Evolutionary conservation across 2,329 filamentous ascomycete species (phyloP), one percentile per base, ranked within the genome.

Genomic region (Tympanopsis confertula): DNA sequence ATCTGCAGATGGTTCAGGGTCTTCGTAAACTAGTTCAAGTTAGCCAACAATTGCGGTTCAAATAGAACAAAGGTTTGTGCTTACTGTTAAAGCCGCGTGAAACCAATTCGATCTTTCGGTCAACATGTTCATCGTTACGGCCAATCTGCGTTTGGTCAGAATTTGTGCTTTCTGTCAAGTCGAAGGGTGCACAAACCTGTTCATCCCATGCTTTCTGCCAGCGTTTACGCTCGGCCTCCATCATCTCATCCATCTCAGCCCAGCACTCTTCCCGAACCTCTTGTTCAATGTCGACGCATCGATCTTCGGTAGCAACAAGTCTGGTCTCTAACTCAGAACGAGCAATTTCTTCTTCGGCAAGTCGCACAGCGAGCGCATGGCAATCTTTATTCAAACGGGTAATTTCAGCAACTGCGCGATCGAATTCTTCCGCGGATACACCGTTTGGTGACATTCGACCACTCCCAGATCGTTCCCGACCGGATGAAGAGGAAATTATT

Each of bases 221-320:
- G n/a, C 85, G 69, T 7, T 74, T 70, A 55, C 85, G 74, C 55
- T 95, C 87, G 12, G 79, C 62, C 15, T 78, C 73, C 35, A 95
- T 69, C 10, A 77, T 74, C 41, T 73, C 66, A 51, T 98, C 91
- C 65, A 94, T 93, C 51, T 95, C 91, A 2, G 65, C 68, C 47
- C 79, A 88, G 48, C 88, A 89, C 47, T 96, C 89, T 51, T 95
- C 89, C 17, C 91, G 79, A 20, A 96, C 75, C 4, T 82, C 80
- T 47, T 84, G 78, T 54, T 98, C 91, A 12, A 94, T 65, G 37
- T 79, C 74, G 4, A 76, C 47, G 49, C 78, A 63, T 4, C 70
- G 58, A 18, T 85, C 77, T 32, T 85, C 74, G 59, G 84, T 78
- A 3, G 76, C 77, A 26, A 78, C 65, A 44, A 89, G 72, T 45